Conservation (phyloP, 441 rosid species). For the Melastoma candidum region DNA sequence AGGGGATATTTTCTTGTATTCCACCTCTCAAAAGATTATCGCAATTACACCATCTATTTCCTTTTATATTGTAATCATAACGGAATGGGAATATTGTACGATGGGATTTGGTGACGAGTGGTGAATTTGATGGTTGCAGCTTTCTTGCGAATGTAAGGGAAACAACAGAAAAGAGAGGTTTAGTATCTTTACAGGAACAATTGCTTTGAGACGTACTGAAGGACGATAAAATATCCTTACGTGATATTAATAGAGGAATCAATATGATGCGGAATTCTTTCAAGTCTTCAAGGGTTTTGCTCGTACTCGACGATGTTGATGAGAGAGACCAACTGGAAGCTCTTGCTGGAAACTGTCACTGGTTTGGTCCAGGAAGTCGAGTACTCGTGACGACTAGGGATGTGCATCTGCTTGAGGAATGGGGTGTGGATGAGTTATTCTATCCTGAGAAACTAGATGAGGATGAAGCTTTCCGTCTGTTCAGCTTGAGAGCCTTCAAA, state of each 20-base stretch:
- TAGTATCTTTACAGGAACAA: conserved; percentile 17
- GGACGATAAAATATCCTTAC: conserved; percentile 5
- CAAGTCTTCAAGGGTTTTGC: conserved; percentile 5
- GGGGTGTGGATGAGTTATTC: background rate
- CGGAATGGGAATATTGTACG: no score
- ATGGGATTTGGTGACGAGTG: no score
- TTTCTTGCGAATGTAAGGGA: conserved; percentile 26
- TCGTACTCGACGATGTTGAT: conserved; percentile 27
- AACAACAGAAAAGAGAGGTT: conserved; percentile 10
- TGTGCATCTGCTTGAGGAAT: conserved; percentile 21
- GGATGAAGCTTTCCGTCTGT: conserved; percentile 21
- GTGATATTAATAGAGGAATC: conserved; percentile 7
- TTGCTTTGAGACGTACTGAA: conserved; percentile 21
- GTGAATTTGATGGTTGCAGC: conserved; percentile 16
- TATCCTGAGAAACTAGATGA: conserved; percentile 1
- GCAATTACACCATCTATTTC: no score
- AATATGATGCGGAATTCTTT: background rate
- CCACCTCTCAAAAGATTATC: no score
- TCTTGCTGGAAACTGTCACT: conserved; percentile 14
- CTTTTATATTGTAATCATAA: no score
- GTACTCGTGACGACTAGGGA: conserved; percentile 32
- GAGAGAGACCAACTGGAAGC: conserved; percentile 13
- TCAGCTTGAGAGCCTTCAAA: conserved; percentile 23
- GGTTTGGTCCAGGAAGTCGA: conserved; percentile 37
- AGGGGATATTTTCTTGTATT: no score